phyloP scores from a whole-genome alignment of 2,329 filamentous ascomycete genomes.

The Calonectria leucothoes region DNA sequence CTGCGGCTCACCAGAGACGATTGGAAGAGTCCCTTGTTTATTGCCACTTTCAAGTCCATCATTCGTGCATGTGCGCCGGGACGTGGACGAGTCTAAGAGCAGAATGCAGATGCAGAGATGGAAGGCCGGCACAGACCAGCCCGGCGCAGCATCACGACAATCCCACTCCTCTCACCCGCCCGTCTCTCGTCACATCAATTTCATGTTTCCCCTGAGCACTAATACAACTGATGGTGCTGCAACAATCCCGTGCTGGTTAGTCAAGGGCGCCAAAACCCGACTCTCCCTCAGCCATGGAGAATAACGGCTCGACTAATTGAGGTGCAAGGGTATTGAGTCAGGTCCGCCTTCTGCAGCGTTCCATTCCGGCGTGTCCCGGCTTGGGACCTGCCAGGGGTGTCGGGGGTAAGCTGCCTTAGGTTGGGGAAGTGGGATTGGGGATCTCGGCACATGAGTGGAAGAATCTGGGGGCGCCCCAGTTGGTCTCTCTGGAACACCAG shows the following conservation, averaged over 20 bases:
- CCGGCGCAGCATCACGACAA: neutral
- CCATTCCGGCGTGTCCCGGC: neutral
- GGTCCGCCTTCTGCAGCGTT: neutral
- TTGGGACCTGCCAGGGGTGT: neutral
- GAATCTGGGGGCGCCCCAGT: constrained; percentile 2
- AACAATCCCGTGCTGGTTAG: constrained; percentile 18
- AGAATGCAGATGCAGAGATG: neutral
- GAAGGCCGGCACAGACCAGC: neutral
- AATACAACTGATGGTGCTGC: neutral
- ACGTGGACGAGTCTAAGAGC: constrained; percentile 1
- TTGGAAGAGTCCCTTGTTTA: constrained; percentile 17
- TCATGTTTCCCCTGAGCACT: constrained; percentile 19
- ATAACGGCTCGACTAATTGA: constrained; percentile 5
- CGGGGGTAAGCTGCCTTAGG: neutral
- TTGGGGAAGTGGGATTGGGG: neutral
- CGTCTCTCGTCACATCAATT: constrained; percentile 14
- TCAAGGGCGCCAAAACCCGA: neutral
- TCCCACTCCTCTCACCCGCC: neutral
- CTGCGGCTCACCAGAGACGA: constrained; percentile 18
- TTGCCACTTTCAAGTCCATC: constrained; percentile 11
- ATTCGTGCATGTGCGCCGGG: constrained; percentile 6
- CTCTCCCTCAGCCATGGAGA: neutral
- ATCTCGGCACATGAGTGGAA: constrained; percentile 14
- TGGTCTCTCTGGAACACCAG: neutral
- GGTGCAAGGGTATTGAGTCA: constrained; percentile 15